phyloP scores from a whole-genome alignment of 1,139 yeast genomes.

The Petasospora fabianii region DNA sequence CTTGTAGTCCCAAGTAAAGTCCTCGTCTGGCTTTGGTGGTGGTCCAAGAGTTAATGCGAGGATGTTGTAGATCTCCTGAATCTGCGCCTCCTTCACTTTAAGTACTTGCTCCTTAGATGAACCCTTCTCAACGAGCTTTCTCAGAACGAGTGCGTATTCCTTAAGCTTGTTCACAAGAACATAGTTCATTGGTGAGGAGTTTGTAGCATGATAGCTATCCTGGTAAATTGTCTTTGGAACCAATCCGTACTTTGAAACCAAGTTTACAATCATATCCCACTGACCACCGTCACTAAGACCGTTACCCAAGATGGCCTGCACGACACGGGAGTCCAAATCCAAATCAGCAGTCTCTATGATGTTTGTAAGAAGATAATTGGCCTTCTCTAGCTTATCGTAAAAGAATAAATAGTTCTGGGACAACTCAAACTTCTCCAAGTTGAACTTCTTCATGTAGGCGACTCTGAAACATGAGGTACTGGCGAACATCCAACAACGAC shows the following conservation, averaged over 20 bases:
- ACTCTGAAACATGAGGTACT: slow-evolving; percentile 40
- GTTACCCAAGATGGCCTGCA: slow-evolving; percentile 54
- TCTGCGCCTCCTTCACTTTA: slow-evolving; percentile 45
- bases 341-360: slow-evolving; percentile 61
- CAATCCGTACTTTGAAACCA: slow-evolving; percentile 70
- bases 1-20: slow-evolving; percentile 65
- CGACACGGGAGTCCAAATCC: slow-evolving; percentile 62
- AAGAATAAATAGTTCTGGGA: slow-evolving; percentile 70
- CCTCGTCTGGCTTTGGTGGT: slow-evolving; percentile 59
- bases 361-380: slow-evolving; percentile 71
- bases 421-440: slow-evolving; percentile 60
- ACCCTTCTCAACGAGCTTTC: slow-evolving; percentile 34
- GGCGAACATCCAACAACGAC: slow-evolving; percentile 86
- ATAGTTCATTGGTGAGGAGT: slow-evolving; percentile 53
- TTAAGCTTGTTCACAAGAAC: slow-evolving; percentile 63
- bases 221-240: slow-evolving; percentile 71
- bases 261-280: slow-evolving; percentile 73
- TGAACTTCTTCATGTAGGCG: slow-evolving; percentile 50
- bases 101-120: slow-evolving; percentile 29
- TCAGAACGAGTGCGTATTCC: slow-evolving; percentile 64
- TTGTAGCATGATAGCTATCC: slow-evolving; percentile 59
- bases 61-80: slow-evolving; percentile 57
- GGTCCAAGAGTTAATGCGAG: slow-evolving; percentile 71
- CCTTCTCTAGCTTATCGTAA: slow-evolving; percentile 69
- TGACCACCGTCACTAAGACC: slow-evolving; percentile 84